Evolutionary conservation across 495 filamentous ascomycete genomes (phyloP).

Genomic region (Clavariopsis aquatica): DNA sequence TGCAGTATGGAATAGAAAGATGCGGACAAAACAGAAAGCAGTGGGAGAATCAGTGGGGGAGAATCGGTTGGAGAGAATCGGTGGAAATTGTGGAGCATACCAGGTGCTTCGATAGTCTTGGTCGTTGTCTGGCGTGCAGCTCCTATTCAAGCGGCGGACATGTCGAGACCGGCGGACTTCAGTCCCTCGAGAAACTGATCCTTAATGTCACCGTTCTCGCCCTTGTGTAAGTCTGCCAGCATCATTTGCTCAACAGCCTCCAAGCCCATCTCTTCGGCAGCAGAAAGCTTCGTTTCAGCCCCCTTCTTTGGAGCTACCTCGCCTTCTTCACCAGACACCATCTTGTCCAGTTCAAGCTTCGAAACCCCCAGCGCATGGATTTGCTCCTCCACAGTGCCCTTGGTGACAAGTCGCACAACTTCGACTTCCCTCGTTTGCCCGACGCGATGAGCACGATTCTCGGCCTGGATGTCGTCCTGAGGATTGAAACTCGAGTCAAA

Average conservation of each 20-base stretch:
- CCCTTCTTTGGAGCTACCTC: conserved; percentile 9
- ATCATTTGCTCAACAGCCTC: conserved; percentile 64
- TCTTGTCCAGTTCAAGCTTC: conserved; percentile 87
- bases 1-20: too few species aligned
- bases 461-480: conserved; percentile 93
- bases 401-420: conserved; percentile 76
- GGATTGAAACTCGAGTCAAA: conserved; percentile 96
- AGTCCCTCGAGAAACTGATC: conserved; percentile 43
- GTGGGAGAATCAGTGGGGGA: background rate
- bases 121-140: background rate
- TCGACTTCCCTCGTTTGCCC: conserved; percentile 90
- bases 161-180: conserved; percentile 43
- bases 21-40: background rate
- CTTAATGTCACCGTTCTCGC: conserved; percentile 38
- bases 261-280: conserved; percentile 23
- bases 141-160: conserved; percentile 32
- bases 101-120: background rate
- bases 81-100: background rate
- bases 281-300: conserved; percentile 13
- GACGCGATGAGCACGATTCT: conserved; percentile 93
- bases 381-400: conserved; percentile 86
- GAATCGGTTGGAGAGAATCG: background rate
- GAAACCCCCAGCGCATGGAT: conserved; percentile 86
- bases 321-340: conserved; percentile 66
- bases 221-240: conserved; percentile 42